These are phyloP conservation scores for Ganoderma resinaceum DNA, from an alignment of 1,284 basidiomycete genomes.

Conservation along the genomic window DNA sequence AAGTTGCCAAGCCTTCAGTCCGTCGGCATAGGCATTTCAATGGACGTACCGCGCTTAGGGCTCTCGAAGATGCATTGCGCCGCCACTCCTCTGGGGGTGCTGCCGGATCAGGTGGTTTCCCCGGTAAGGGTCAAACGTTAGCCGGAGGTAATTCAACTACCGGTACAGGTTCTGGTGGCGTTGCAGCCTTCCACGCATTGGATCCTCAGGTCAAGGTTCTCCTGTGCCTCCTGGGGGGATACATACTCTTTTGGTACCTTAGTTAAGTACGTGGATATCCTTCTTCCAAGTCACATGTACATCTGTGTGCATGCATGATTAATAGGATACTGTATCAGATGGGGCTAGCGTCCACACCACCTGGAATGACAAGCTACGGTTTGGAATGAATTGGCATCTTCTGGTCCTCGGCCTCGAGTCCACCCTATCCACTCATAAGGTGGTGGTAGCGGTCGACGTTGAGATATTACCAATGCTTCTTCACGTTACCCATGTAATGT, in stretches of 20 bases:
- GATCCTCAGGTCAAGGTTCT: conserved; percentile 73
- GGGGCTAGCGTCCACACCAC: not conserved
- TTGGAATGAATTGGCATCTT: not conserved
- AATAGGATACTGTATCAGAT: not conserved
- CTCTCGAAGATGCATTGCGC: conserved; percentile 60
- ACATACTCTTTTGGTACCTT: conserved; percentile 69
- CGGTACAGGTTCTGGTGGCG: conserved; percentile 41
- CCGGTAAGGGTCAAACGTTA: conserved; percentile 77
- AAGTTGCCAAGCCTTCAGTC: conserved; percentile 34
- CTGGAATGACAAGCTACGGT: not conserved
- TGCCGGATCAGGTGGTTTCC: conserved; percentile 53
- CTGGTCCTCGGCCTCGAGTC: not conserved
- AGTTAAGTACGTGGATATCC: conserved; percentile 31
- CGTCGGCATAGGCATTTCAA: not conserved
- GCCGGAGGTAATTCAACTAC: conserved; percentile 49
- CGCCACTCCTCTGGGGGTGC: conserved; percentile 50
- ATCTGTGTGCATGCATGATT: not conserved
- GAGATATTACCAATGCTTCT: not conserved
- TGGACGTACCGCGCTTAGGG: conserved; percentile 46
- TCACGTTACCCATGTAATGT: not conserved
- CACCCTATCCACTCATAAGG: not conserved
- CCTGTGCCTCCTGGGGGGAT: conserved; percentile 64
- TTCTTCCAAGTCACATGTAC: not conserved
- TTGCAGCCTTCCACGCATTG: conserved; percentile 52
- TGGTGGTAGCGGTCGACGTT: not conserved